These are phyloP conservation scores for Rhodotorula sp. DNA, from an alignment of 1,284 basidiomycete species.

Conservation along the genomic window DNA sequence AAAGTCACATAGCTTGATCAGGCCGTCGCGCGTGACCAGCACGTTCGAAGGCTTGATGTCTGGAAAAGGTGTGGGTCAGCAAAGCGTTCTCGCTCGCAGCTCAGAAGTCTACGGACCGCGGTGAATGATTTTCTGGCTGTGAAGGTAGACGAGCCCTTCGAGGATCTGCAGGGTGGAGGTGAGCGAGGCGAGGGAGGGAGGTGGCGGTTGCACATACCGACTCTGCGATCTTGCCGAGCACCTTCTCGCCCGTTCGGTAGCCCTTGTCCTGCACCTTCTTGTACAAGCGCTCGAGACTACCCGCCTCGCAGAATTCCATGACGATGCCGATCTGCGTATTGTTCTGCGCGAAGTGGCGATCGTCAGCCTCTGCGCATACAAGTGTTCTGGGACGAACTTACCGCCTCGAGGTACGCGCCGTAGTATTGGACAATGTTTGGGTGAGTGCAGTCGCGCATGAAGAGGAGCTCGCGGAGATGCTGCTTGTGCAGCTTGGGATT, in stretches of 20 bases:
- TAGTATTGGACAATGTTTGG: slow-evolving; percentile 89
- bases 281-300: slow-evolving; percentile 77
- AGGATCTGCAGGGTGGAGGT: slow-evolving; percentile 62
- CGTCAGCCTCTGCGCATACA: not conserved
- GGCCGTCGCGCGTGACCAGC: slow-evolving; percentile 77
- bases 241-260: slow-evolving; percentile 84
- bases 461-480: slow-evolving; percentile 86
- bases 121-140: slow-evolving; percentile 88
- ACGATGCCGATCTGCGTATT: slow-evolving; percentile 92
- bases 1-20: slow-evolving; percentile 92
- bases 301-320: slow-evolving; percentile 92
- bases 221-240: slow-evolving; percentile 86
- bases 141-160: slow-evolving; percentile 88
- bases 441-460: slow-evolving; percentile 81
- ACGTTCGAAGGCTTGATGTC: slow-evolving; percentile 94
- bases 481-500: slow-evolving; percentile 83
- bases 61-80: not conserved
- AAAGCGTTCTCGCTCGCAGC: not conserved
- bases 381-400: slow-evolving; percentile 44
- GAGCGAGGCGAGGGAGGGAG: not conserved
- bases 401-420: slow-evolving; percentile 92
- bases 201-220: slow-evolving; percentile 61
- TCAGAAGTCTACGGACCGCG: slow-evolving; percentile 54
- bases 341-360: slow-evolving; percentile 28
- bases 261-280: slow-evolving; percentile 75